phyloP scores from a whole-genome alignment of 306 rosid species.

The apple (Malus domestica) region DNA sequence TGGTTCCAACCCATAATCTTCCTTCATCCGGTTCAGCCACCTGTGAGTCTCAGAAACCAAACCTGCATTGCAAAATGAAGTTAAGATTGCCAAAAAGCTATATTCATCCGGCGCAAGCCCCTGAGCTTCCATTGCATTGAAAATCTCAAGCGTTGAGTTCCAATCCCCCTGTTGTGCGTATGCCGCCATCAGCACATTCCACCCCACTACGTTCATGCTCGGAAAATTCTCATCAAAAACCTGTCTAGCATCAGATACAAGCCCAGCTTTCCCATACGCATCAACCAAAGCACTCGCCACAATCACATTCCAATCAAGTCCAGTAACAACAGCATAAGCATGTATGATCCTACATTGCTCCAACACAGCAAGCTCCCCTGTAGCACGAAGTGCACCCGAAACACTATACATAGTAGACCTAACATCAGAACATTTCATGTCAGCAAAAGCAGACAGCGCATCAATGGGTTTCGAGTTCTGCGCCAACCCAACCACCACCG shows the following conservation, averaged over 20 bases:
- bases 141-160: not conserved
- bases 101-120: constrained; percentile 62
- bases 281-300: constrained; percentile 63
- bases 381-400: constrained; percentile 60
- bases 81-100: constrained; percentile 61
- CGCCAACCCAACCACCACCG: constrained; percentile 62
- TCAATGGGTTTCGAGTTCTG: constrained; percentile 45
- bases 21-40: constrained; percentile 64
- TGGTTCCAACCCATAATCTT: constrained; percentile 55
- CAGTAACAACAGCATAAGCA: constrained; percentile 43
- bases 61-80: constrained; percentile 53
- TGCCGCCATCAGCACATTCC: constrained; percentile 82
- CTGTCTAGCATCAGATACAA: constrained; percentile 57
- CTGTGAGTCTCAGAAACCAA: constrained; percentile 41
- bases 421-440: constrained; percentile 42
- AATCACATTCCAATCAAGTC: constrained; percentile 39
- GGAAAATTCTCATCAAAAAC: constrained; percentile 44
- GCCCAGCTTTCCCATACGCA: constrained; percentile 73
- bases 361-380: constrained; percentile 59
- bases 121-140: constrained; percentile 31
- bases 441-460: constrained; percentile 39
- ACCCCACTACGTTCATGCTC: constrained; percentile 53
- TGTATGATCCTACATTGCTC: constrained; percentile 77
- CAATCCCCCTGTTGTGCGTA: constrained; percentile 78
- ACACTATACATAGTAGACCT: constrained; percentile 49